Evolutionary conservation across 2,329 filamentous ascomycete species (phyloP), one percentile per base, ranked within the genome.

Genomic region (Arthroderma sp.): DNA sequence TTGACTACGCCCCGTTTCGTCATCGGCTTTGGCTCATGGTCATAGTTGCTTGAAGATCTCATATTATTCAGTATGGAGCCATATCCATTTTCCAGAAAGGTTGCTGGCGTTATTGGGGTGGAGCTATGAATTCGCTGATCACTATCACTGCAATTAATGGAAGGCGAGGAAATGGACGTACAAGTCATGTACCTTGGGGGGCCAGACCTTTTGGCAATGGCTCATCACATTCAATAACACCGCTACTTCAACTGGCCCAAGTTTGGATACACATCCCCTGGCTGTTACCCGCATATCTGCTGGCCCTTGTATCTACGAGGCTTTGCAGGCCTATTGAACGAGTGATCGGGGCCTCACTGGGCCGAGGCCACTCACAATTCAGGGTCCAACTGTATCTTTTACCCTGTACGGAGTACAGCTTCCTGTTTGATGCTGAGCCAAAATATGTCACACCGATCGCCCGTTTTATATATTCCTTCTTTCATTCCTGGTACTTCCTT

Each of bases 41-140:
- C 19, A 21, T 47, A 47, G 19, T 47, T 47, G n/a, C 8, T 47
- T 47, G 41, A 47, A 19, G 41, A 47, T 47, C 41, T 47, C 19
- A 13, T 25, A 23, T 9, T 19, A 13, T 17, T 17, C 11, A 2
- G 15, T 11, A 11, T 51, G 25, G 28, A 51, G 23, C 28, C 15
- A 54, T 54, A 28, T 54, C 51, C n/a, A 23, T 54, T 54, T 38
- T 54, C 51, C 17, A 39, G 51, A 54, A 54, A 39, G 19, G 33
- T 33, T 39, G 33, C 37, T 54, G 51, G 51, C 37, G 17, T 39
- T 25, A 38, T 37, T 21, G 17, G n/a, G 37, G 51, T 54, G 37
- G 33, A 31, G 33, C 19, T 38, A 25, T 52, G 33, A 33, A 33
- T 19, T 17, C 33, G 51, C 33, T 54, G 51, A 54, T 54, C 51